A percentile compares a stretch with the other conserved stretches of the same genome.
These are phyloP conservation scores for Microsporum ferrugineum DNA, from an alignment of 2,329 filamentous ascomycete species.

Conservation along the genomic window DNA sequence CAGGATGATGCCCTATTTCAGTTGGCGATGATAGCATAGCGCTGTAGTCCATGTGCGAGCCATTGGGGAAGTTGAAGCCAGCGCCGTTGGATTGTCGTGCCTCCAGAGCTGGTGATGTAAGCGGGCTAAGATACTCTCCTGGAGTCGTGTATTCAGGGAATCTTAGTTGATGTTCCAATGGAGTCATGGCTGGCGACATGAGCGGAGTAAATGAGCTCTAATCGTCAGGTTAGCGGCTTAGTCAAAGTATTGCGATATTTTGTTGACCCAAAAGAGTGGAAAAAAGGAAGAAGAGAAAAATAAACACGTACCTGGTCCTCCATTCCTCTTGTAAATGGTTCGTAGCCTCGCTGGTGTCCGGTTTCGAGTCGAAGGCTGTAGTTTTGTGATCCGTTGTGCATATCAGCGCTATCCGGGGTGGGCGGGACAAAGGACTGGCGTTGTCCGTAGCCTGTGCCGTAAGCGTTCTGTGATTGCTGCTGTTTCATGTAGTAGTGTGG, in stretches of 20 bases:
- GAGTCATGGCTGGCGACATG: slow-evolving; percentile 41
- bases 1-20: slow-evolving; percentile 24
- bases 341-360: slow-evolving; percentile 33
- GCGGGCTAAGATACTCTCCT: slow-evolving; percentile 40
- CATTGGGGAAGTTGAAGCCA: slow-evolving; percentile 26
- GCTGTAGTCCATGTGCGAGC: slow-evolving; percentile 29
- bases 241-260: background rate
- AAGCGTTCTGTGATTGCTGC: slow-evolving; percentile 18
- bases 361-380: slow-evolving; percentile 31
- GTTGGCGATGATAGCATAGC: slow-evolving; percentile 33
- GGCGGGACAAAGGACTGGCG: slow-evolving; percentile 31
- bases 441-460: slow-evolving; percentile 12
- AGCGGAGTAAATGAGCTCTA: slow-evolving; percentile 40
- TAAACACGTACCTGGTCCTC: slow-evolving; percentile 32
- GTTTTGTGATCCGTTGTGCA: slow-evolving; percentile 34
- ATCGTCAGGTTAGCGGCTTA: background rate
- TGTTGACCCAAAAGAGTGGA: background rate
- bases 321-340: slow-evolving; percentile 32
- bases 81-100: slow-evolving; percentile 31
- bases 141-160: slow-evolving; percentile 39
- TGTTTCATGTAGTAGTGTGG: slow-evolving; percentile 4
- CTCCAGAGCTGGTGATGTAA: slow-evolving; percentile 41
- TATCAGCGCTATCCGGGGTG: slow-evolving; percentile 39
- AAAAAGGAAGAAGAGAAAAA: background rate
- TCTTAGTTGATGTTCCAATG: slow-evolving; percentile 37